phyloP scores from a whole-genome alignment of 2,329 filamentous ascomycete species.

The Bimuria novae-zelandiae region DNA sequence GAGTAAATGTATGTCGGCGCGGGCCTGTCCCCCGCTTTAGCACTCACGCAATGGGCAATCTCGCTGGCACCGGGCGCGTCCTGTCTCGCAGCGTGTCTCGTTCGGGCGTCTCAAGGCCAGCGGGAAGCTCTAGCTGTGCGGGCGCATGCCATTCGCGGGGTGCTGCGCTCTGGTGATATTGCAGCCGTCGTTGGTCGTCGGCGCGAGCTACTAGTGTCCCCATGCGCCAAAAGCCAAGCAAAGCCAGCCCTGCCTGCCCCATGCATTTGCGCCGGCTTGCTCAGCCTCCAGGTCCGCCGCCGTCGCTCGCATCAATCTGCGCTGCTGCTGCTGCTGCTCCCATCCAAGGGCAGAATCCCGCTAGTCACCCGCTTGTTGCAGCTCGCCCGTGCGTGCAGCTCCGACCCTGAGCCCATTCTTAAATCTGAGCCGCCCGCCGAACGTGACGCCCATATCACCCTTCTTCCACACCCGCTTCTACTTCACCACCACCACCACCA shows the following conservation, averaged over 20 bases:
- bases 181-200: conserved; percentile 1
- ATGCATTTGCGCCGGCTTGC: not conserved
- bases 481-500: conserved; percentile 3
- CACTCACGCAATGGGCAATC: conserved; percentile 9
- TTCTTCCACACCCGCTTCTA: not conserved
- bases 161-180: conserved; percentile 10
- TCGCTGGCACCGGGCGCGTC: conserved; percentile 9
- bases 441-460: not conserved
- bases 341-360: conserved; percentile 12
- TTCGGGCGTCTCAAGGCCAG: conserved; percentile 6
- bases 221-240: not conserved
- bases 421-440: conserved; percentile 15
- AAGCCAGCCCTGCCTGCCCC: not conserved
- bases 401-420: conserved; percentile 23
- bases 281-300: not conserved
- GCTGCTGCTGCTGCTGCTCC: not conserved
- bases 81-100: conserved; percentile 16
- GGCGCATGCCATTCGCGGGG: conserved; percentile 7
- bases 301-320: not conserved
- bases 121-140: conserved; percentile 21
- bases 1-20: conserved; percentile 13
- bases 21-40: conserved; percentile 16
- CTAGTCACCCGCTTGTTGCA: conserved; percentile 17
- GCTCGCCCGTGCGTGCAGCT: conserved; percentile 18
- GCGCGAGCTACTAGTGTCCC: conserved; percentile 2